These are phyloP conservation scores for Suhomyces terraborum DNA, from an alignment of 1,139 yeast species.

Conservation along the genomic window DNA sequence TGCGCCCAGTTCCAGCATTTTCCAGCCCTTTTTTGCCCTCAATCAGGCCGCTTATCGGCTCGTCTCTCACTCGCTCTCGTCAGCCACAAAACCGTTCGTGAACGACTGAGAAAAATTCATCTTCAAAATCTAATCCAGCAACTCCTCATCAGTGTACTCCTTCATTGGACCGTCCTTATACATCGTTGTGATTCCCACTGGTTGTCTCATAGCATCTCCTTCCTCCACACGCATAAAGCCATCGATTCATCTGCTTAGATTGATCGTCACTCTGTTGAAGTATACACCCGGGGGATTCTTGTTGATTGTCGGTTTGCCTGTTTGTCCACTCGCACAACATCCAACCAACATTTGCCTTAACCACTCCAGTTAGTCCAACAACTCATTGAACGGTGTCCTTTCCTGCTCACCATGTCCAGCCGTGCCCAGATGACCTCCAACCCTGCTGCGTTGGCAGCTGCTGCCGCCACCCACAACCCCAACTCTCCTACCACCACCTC, in stretches of 20 bases:
- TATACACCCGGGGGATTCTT: background rate
- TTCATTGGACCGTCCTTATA: background rate
- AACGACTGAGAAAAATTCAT: constrained; percentile 11
- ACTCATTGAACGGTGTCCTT: background rate
- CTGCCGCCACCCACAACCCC: constrained; percentile 36
- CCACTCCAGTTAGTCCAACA: background rate
- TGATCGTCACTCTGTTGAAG: constrained; percentile 1
- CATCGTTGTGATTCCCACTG: constrained; percentile 1
- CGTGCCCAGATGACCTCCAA: constrained; percentile 30
- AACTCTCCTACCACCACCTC: constrained; percentile 22
- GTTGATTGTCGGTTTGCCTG: constrained; percentile 1
- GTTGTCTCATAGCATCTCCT: too few species aligned
- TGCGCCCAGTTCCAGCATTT: background rate
- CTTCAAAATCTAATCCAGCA: constrained; percentile 11
- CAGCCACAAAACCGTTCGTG: constrained; percentile 14
- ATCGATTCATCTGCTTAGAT: background rate
- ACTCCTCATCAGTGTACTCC: constrained; percentile 5
- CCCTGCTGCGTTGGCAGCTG: constrained; percentile 46
- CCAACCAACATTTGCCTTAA: background rate
- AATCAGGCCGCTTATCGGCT: constrained; percentile 2
- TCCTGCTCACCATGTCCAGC: constrained; percentile 22
- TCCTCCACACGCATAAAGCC: too few species aligned
- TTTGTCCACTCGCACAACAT: constrained; percentile 1
- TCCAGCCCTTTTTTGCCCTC: background rate
- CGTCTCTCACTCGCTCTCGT: constrained; percentile 5